Evolutionary conservation across 1,284 basidiomycete species (phyloP), one percentile per base, ranked within the genome.

Genomic region (Neolentinus lepideus): DNA sequence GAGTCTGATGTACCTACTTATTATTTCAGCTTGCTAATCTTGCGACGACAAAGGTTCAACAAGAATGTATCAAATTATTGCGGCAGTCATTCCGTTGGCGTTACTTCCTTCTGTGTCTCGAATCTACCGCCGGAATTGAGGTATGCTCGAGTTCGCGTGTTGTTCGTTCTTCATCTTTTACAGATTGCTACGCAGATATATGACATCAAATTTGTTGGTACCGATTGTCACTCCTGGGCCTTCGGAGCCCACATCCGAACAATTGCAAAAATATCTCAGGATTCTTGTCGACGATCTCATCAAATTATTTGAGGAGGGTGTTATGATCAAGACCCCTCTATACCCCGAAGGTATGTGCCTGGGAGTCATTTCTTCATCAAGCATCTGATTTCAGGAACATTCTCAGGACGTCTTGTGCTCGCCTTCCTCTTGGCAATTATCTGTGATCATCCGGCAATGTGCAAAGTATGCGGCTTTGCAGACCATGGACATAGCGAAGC

Each of bases 401-500:
- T 22, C 31, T 29, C 36, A 67, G 67, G 65, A 10, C 63, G 63
- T 10, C 60, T 43, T 6, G 58, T 65, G 1, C 64, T 63, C 14
- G 64, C 68, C 3, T 61, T 59, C 1, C 54, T 69, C 1, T 33
- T 69, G 6, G 63, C 43, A 1, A 62, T 69, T 3, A 59, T 65
- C 8, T 67, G 67, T 35, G 69, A 69, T 51, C 67, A 71, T 51
- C 69, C 69, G 0, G 68, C 68, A 0, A 63, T 69, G 61, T 66
- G 64, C 58, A 67, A 67, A 53, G 26, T 69, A 2, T 58, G 58
- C 16, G 66, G 69, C 1, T 68, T 67, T 57, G 68, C 63, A 0
- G 67, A 69, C 45, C 61, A 68, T 27, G 52, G 27, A 12, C 63
- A 65, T 51, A 63, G 56, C 12, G 48, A 54, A 16, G 50, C 51